These are phyloP conservation scores for Fomitopsis pinicola DNA, from an alignment of 1,284 basidiomycete species.

Conservation along the genomic window DNA sequence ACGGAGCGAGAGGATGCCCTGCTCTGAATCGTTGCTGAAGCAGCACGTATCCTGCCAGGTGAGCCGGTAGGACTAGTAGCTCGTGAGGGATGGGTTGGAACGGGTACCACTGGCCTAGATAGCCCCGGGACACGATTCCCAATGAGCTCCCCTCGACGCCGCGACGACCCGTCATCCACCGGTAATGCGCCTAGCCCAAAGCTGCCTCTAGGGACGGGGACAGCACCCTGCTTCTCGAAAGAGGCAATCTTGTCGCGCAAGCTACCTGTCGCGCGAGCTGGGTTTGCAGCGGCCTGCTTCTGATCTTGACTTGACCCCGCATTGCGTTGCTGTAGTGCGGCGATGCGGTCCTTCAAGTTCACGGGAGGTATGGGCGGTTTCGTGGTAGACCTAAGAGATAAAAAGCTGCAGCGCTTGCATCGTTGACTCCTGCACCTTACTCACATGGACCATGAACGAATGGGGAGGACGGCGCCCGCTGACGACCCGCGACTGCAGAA, in stretches of 20 bases:
- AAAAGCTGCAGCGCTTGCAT: not conserved
- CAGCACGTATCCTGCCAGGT: constrained; percentile 4
- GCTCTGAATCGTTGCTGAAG: constrained; percentile 2
- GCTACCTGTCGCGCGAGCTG: constrained; percentile 32
- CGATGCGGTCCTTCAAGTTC: constrained; percentile 74
- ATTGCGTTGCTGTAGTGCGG: constrained; percentile 63
- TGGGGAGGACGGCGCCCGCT: constrained; percentile 23
- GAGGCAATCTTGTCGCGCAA: constrained; percentile 71
- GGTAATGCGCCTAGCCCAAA: constrained; percentile 68
- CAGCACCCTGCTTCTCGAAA: constrained; percentile 72
- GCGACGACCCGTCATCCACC: constrained; percentile 38
- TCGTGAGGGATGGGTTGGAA: constrained; percentile 8
- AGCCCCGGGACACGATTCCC: constrained; percentile 62
- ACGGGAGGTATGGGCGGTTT: constrained; percentile 40
- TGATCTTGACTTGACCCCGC: constrained; percentile 18
- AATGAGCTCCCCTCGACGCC: constrained; percentile 60
- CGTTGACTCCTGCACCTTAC: constrained; percentile 2
- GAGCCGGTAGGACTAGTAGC: not conserved
- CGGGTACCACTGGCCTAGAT: constrained; percentile 22
- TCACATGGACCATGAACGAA: constrained; percentile 23
- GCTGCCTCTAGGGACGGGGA: constrained; percentile 68
- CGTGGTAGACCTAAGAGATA: constrained; percentile 25
- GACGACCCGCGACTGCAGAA: constrained; percentile 31
- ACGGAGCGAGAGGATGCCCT: not conserved
- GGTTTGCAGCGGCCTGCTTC: constrained; percentile 21